A percentile compares a stretch with the other conserved stretches of the same genome.
phyloP scores from a whole-genome alignment of 2,329 filamentous ascomycete species.

The Aspergillus oerlinghausenensis region DNA sequence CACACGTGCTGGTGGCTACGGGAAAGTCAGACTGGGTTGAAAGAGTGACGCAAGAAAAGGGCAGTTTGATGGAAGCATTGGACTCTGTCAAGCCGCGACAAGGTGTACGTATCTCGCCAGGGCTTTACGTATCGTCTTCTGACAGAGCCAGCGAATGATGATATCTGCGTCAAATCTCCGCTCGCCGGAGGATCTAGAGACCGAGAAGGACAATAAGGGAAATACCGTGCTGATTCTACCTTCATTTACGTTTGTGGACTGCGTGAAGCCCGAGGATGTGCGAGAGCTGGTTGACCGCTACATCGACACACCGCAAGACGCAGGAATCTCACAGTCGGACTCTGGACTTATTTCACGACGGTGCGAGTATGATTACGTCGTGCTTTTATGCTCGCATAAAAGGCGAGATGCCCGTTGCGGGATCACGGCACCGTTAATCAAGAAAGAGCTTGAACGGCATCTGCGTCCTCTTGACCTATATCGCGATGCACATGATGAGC shows the following conservation, averaged over 20 bases:
- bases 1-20: conserved; percentile 36
- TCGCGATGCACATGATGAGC: conserved; percentile 74
- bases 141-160: conserved; percentile 26
- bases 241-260: conserved; percentile 72
- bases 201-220: conserved; percentile 31
- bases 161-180: conserved; percentile 34
- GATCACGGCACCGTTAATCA: conserved; percentile 77
- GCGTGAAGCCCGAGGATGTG: conserved; percentile 63
- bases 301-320: conserved; percentile 54
- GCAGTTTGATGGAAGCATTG: conserved; percentile 49
- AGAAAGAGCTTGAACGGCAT: conserved; percentile 77
- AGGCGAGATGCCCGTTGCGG: conserved; percentile 88
- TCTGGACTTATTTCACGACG: conserved; percentile 46
- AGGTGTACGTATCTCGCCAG: conserved; percentile 49
- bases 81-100: conserved; percentile 56
- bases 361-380: conserved; percentile 73
- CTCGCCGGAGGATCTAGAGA: conserved; percentile 10
- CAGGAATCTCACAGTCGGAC: conserved; percentile 51
- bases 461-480: conserved; percentile 73
- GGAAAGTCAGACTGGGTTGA: conserved; percentile 36
- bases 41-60: conserved; percentile 33
- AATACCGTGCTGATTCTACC: conserved; percentile 77
- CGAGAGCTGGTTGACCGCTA: conserved; percentile 63
- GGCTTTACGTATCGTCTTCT: background rate
- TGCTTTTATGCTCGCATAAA: conserved; percentile 83